Evolutionary conservation across 305 asterid species (phyloP).

Genomic region (Fraxinus sp.): DNA sequence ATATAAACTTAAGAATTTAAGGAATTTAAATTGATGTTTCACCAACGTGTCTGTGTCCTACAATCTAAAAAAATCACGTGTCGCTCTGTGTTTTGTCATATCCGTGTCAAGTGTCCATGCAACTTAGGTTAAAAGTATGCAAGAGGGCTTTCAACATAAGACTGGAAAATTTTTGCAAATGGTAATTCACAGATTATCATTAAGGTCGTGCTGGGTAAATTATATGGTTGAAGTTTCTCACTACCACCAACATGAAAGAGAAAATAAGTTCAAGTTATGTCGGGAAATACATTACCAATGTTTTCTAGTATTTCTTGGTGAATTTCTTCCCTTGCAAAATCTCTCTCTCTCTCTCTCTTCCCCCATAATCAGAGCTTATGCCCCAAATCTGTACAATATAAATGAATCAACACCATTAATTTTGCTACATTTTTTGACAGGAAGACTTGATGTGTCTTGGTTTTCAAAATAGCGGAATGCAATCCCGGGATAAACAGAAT

Average conservation of each 20-base stretch:
- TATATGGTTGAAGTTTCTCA: neutral
- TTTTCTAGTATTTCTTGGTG: neutral
- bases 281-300: neutral
- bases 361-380: conserved; percentile 6
- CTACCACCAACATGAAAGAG: neutral
- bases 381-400: neutral
- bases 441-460: conserved; percentile 91
- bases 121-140: neutral
- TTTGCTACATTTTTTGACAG: conserved; percentile 39
- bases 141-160: neutral
- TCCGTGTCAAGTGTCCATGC: neutral
- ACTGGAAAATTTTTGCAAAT: neutral
- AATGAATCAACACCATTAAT: conserved; percentile 13
- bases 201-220: neutral
- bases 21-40: neutral
- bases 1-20: neutral
- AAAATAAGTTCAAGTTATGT: neutral
- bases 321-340: conserved; percentile 5
- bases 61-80: neutral
- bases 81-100: neutral
- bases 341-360: neutral
- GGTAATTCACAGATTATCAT: neutral
- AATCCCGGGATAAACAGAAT: conserved; percentile 69
- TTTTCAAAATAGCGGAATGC: conserved; percentile 88
- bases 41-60: neutral